Evolutionary conservation across 2,329 filamentous ascomycete species (phyloP), one percentile per base, ranked within the genome.

Genomic region (Fusarium begoniae): DNA sequence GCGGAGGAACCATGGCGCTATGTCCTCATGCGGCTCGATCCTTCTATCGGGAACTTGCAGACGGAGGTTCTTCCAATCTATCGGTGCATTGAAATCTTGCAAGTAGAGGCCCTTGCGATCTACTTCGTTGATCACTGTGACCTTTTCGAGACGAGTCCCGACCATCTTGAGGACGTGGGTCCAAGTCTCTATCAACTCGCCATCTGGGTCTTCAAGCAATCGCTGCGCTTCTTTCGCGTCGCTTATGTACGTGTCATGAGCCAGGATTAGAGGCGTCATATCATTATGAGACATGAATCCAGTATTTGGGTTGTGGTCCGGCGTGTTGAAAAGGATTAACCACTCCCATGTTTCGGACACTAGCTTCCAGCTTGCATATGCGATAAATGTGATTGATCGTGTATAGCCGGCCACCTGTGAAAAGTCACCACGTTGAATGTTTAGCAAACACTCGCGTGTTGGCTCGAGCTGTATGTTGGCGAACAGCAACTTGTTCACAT

Each of bases 91-190:
- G 7, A 8, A 15, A 8, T 26, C n/a, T 24, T 45, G 43, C 43
- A 13, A 18, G 43, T 45, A 26, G 17, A 45, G 43, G n/a, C 18
- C 4, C 43, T 45, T 45, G 43, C 1, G 0, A 13, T 45, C n/a
- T 18, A 18, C 4, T 4, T 45, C 1, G n/a, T 26, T 0, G 17
- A 3, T 2, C n/a, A 45, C 3, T 6, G 1, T 45, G n/a, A 45
- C 43, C 5, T 45, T 26, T 45, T 45, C 43, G 9, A 45, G 43
- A 26, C n/a, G 43, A 26, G 7, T 45, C n/a, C 43, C 43, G 5
- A 45, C n/a, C n/a, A 26, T 45, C n/a, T 18, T 26, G 43, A 26
- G 43, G 3, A 18, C 17, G 5, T 45, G 6, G 43, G n/a, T 18
- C 43, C n/a, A 45, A 4, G 43, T 26, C n/a, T 45, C 11, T 45